These are phyloP conservation scores for Usnea hakonensis DNA, from an alignment of 495 filamentous ascomycete genomes.

Conservation along the genomic window DNA sequence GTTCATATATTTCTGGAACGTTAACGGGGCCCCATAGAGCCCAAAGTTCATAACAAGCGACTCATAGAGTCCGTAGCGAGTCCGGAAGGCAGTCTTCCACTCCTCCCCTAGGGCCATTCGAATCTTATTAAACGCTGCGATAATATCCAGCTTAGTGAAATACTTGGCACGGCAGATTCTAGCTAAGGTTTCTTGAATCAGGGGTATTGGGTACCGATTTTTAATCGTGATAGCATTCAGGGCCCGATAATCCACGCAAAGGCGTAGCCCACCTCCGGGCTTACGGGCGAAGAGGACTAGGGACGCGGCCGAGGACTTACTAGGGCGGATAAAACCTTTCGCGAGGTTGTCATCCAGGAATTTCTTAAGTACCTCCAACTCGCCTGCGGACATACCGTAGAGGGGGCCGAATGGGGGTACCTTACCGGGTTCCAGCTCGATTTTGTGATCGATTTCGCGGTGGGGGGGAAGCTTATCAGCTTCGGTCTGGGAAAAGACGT, in stretches of 20 bases:
- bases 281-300: background rate
- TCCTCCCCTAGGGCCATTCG: constrained; percentile 15
- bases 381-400: too few species aligned
- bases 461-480: too few species aligned
- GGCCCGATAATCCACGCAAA: background rate
- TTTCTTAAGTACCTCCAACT: too few species aligned
- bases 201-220: background rate
- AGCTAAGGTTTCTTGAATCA: background rate
- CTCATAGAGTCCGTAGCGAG: constrained; percentile 14
- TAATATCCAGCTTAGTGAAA: constrained; percentile 9
- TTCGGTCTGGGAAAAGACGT: too few species aligned
- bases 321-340: background rate
- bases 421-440: too few species aligned
- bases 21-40: constrained; percentile 12
- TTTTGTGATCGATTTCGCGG: too few species aligned
- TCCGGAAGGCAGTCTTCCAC: constrained; percentile 18
- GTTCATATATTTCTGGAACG: constrained; percentile 20
- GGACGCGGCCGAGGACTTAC: background rate
- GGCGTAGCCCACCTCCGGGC: background rate
- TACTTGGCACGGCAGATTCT: background rate
- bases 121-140: constrained; percentile 15
- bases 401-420: too few species aligned
- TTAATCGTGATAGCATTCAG: constrained; percentile 5
- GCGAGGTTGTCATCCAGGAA: too few species aligned
- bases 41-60: constrained; percentile 25